These are phyloP conservation scores for Yamadazyma philogaea DNA, from an alignment of 805 yeast species.

Conservation along the genomic window DNA sequence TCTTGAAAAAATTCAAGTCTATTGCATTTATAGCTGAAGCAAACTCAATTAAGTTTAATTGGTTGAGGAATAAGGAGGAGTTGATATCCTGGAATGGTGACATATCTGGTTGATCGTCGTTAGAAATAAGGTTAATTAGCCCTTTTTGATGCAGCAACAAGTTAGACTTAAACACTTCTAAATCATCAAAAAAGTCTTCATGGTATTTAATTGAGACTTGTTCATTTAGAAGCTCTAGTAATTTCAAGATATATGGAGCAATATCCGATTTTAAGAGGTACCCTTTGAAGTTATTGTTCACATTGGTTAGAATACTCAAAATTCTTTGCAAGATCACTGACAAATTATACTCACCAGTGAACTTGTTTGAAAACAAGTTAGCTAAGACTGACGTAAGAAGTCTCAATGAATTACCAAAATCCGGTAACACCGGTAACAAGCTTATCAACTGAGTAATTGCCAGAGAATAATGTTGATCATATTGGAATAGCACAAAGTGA, in stretches of 20 bases:
- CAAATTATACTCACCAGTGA: conserved; percentile 18
- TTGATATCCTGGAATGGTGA: conserved; percentile 27
- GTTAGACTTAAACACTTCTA: conserved; percentile 50
- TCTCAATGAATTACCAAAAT: conserved; percentile 28
- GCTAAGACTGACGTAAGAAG: conserved; percentile 16
- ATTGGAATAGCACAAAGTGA: conserved; percentile 57
- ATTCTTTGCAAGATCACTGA: conserved; percentile 48
- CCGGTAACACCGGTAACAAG: conserved; percentile 35
- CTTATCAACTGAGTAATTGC: conserved; percentile 20
- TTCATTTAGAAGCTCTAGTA: conserved; percentile 42
- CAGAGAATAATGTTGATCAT: conserved; percentile 12
- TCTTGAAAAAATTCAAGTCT: conserved; percentile 58
- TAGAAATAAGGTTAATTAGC: conserved; percentile 27
- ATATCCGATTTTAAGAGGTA: conserved; percentile 63
- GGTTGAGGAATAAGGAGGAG: conserved; percentile 52
- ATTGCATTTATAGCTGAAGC: conserved; percentile 65
- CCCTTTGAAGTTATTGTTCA: conserved; percentile 62
- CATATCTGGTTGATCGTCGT: conserved; percentile 5
- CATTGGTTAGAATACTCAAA: conserved; percentile 50
- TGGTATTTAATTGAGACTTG: conserved; percentile 9
- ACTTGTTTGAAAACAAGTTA: conserved; percentile 10
- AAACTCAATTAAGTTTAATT: conserved; percentile 48
- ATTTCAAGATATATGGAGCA: conserved; percentile 53
- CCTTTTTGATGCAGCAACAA: conserved; percentile 50
- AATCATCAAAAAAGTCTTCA: conserved; percentile 20